Percentiles rank a stretch among this genome's conserved stretches.
Conservation (phyloP, 2,329 filamentous ascomycete genomes). For the Pseudofabraea citricarpa region DNA sequence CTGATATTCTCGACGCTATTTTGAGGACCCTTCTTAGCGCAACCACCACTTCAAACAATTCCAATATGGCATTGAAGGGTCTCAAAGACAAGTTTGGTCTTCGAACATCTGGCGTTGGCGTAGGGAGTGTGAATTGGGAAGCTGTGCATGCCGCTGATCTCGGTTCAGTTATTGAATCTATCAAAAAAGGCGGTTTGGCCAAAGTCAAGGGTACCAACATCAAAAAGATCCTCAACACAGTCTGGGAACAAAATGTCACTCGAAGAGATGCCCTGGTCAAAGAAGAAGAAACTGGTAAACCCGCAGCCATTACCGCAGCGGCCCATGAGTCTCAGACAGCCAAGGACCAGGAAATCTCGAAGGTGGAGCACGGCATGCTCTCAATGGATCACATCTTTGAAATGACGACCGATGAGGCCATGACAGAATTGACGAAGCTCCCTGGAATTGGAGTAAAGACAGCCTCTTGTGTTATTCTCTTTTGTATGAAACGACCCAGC, state of each 20-base stretch:
- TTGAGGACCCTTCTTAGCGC: constrained; percentile 49
- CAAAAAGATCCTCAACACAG: constrained; percentile 67
- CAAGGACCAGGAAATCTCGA: constrained; percentile 52
- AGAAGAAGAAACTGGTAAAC: constrained; percentile 35
- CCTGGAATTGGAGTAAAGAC: constrained; percentile 54
- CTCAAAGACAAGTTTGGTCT: constrained; percentile 62
- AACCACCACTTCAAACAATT: constrained; percentile 44
- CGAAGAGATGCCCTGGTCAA: constrained; percentile 44
- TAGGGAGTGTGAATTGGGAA: constrained; percentile 72
- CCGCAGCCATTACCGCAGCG: constrained; percentile 38
- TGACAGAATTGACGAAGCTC: constrained; percentile 44
- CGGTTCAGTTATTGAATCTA: constrained; percentile 61
- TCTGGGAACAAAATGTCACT: constrained; percentile 62
- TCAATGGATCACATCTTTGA: constrained; percentile 47
- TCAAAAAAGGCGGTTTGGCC: constrained; percentile 66
- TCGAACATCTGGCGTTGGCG: constrained; percentile 56
- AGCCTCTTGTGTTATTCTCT: constrained; percentile 50
- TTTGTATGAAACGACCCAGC: constrained; percentile 46
- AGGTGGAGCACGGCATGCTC: constrained; percentile 53
- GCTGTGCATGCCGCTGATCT: constrained; percentile 56
- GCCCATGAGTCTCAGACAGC: constrained; percentile 36
- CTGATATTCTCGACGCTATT: constrained; percentile 48
- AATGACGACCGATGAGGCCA: constrained; percentile 40
- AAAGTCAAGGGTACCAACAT: constrained; percentile 68
- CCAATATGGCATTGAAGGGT: constrained; percentile 61